Conservation (phyloP, 2,329 filamentous ascomycete genomes). For the Penicillium expansum region DNA sequence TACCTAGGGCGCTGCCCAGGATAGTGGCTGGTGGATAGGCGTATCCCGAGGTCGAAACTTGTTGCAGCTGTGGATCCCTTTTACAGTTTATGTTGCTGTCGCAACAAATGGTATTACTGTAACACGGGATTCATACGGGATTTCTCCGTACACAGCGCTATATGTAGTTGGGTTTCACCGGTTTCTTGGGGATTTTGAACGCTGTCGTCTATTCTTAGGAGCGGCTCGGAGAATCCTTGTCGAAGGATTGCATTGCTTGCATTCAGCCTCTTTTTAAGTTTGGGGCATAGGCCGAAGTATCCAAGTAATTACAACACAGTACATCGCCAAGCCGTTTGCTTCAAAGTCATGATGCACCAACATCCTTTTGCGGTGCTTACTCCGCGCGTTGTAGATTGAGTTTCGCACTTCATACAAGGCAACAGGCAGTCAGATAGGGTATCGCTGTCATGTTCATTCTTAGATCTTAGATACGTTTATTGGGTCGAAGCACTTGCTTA, state of each 20-base stretch:
- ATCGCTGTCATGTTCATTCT: background rate
- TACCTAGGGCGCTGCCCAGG: background rate
- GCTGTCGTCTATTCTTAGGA: background rate
- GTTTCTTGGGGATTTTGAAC: background rate
- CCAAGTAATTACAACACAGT: background rate
- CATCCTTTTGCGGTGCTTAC: background rate
- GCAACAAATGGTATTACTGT: slow-evolving; percentile 3
- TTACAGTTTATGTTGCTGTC: background rate
- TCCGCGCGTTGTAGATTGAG: background rate
- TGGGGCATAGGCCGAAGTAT: background rate
- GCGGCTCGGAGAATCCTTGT: background rate
- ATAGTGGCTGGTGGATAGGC: background rate
- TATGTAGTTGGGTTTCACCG: background rate
- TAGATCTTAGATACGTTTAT: background rate
- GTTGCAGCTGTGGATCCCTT: background rate
- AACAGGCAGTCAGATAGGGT: background rate
- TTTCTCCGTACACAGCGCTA: background rate
- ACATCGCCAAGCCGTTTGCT: background rate
- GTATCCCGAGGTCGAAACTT: background rate
- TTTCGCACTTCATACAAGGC: background rate
- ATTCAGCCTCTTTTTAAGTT: background rate
- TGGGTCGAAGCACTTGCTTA: background rate
- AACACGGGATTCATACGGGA: background rate
- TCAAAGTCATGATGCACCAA: background rate
- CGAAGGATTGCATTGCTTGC: background rate